Evolutionary conservation across 2,329 filamentous ascomycete species (phyloP), one percentile per base, ranked within the genome.

Genomic region (Claviceps purpurea): DNA sequence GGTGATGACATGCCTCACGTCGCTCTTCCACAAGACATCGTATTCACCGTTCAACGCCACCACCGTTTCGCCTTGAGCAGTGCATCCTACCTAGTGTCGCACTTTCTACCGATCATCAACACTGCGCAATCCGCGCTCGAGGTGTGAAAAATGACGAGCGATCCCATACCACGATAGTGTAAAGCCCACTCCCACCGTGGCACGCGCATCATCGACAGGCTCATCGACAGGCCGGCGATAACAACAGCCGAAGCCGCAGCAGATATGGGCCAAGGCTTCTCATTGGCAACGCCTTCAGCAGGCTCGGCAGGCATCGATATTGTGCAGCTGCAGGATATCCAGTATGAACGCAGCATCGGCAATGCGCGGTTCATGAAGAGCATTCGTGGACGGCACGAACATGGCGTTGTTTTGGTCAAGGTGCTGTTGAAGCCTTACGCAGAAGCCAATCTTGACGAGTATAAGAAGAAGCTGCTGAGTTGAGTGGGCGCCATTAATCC

Each of bases 321-420:
- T 30, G 86, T 90, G 41, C 91, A 98, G 73, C 80, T 98, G 43
- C 80, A 87, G 44, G 93, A 97, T 64, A 73, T 97, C 54, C 82
- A 85, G 40, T 95, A 96, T 71, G 93, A 98, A 70, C 89, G 86
- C 69, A 89, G 89, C 39, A 81, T 98, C 62, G 91, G 91, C 47
- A 89, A 86, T 58, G 89, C 89, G 24, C 83, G 93, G 40, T 96
- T 98, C 62, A 93, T 98, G 84, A 96, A 97, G 70, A 93, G 88
- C 57, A 90, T 97, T 57, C 82, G 91, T 58, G 93, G 91, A 24
- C 80, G 89, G 49, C 88, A 95, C 65, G 85, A 86, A 61, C 87
- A 95, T 73, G 91, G 93, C 52, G 76, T 96, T 42, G 90, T 95
- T 18, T 83, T 97, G 52, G 89, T 94, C 64, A 97, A 97, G 70